Percentiles rank a stretch among this genome's conserved stretches.
These are phyloP conservation scores for Tylopilus plumbeoviolaceoides DNA, from an alignment of 768 basidiomycete genomes.

Conservation along the genomic window DNA sequence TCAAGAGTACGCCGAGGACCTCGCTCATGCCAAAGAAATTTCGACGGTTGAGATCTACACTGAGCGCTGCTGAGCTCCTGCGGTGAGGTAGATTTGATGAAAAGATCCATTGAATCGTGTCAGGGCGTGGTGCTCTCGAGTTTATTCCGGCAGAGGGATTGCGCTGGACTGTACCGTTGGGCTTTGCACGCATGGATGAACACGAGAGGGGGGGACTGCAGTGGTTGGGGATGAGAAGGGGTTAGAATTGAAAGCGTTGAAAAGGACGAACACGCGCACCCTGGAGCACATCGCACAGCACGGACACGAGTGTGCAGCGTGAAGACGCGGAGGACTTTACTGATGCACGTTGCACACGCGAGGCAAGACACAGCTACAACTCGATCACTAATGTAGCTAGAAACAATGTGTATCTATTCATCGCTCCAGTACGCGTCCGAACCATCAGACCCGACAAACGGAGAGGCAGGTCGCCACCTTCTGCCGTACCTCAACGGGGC, in stretches of 20 bases:
- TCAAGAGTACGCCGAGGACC: constrained; percentile 68
- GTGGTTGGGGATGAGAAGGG: constrained; percentile 4
- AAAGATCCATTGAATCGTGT: constrained; percentile 69
- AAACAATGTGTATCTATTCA: neutral
- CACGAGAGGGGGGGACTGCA: constrained; percentile 7
- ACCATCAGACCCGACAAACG: constrained; percentile 21
- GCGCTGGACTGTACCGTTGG: constrained; percentile 23
- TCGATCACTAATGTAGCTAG: too few species aligned
- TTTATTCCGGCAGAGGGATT: constrained; percentile 21
- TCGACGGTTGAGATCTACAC: constrained; percentile 58
- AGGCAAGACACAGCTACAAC: constrained; percentile 10
- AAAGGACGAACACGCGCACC: constrained; percentile 21
- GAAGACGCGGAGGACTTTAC: constrained; percentile 10
- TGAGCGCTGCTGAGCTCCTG: constrained; percentile 55
- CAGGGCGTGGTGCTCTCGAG: constrained; percentile 30
- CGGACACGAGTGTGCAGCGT: constrained; percentile 31
- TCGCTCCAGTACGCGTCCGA: constrained; percentile 9
- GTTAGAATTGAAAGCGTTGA: constrained; percentile 10
- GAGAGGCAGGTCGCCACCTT: neutral
- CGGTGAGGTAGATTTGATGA: constrained; percentile 66
- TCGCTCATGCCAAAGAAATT: constrained; percentile 81
- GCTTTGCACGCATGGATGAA: constrained; percentile 26
- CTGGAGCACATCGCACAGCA: constrained; percentile 27
- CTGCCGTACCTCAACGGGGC: neutral
- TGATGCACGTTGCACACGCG: constrained; percentile 26